A percentile compares a stretch with the other conserved stretches of the same genome.
Conservation (phyloP, 148 eudicot genomes). For the Cornus suecica region DNA sequence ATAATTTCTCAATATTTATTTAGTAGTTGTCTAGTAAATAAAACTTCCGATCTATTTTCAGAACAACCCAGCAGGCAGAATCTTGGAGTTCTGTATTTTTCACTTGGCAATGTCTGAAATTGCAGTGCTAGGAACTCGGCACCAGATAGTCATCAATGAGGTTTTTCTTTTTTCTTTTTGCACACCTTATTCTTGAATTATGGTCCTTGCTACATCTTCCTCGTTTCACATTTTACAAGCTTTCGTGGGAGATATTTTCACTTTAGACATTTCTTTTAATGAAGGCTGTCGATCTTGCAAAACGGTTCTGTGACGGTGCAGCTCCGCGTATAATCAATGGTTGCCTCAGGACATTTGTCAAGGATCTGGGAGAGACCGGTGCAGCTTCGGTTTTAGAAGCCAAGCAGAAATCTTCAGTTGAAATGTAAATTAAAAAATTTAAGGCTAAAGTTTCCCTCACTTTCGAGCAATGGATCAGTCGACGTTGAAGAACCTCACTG, state of each 20-base stretch:
- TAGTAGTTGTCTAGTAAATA: not conserved
- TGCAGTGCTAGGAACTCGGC: conserved; percentile 63
- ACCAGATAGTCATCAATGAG: conserved; percentile 89
- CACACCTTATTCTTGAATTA: not conserved
- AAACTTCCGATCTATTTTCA: conserved; percentile 12
- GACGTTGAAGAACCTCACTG: no score
- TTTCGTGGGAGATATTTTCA: not conserved
- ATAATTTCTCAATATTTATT: not conserved
- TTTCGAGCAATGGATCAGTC: not conserved
- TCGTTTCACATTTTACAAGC: not conserved
- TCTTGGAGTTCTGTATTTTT: conserved; percentile 79
- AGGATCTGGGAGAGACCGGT: conserved; percentile 28
- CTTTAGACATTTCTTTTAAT: conserved; percentile 9
- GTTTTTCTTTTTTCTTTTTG: conserved; percentile 35
- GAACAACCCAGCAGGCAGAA: conserved; percentile 70
- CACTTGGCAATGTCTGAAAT: conserved; percentile 95
- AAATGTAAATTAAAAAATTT: no score
- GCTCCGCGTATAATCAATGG: conserved; percentile 87
- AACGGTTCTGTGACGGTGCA: conserved; percentile 87
- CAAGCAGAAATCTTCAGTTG: conserved; percentile 2
- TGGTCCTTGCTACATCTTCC: no score
- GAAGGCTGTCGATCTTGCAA: conserved; percentile 93
- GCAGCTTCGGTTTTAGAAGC: conserved; percentile 1
- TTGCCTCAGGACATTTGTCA: conserved; percentile 76
- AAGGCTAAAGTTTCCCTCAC: not conserved